Evolutionary conservation across 1,284 basidiomycete genomes (phyloP), one percentile per base, ranked within the genome.

Genomic region (Mycosarcoma maydis): DNA sequence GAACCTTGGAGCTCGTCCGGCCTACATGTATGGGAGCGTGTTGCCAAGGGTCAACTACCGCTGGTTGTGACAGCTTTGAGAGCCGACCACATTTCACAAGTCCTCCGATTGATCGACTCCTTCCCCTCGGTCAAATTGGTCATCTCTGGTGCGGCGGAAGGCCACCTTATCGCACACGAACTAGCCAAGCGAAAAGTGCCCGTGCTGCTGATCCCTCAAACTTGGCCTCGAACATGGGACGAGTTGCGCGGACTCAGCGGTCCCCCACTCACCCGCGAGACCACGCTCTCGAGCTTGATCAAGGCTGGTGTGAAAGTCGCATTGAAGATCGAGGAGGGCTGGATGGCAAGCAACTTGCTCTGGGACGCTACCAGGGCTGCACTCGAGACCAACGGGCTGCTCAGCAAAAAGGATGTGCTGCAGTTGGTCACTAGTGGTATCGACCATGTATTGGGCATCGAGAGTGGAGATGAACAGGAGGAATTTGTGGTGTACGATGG

Each of bases 281-380:
- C 87, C 30, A 86, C 88, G 3, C 83, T 91, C n/a, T 83, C 86
- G 8, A 85, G 85, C 44, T 85, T 95, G 13, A 83, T 89, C 22
- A 81, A 83, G 3, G 86, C 89, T 47, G 89, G 89, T 33, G 89
- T 94, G 20, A 88, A 85, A 0, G 90, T 94, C 40, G 92, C 88
- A 1, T 82, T 94, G 38, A 89, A 89, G 51, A 84, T 90, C 27
- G 80, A 84, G n/a, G 82, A 83, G 26, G 75, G 58, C 33, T 90
- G 87, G 87, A 85, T 84, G 74, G 87, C 87, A 0, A 83, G 87
- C n/a, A 90, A 89, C 61, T 84, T 87, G 17, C 85, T 90, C 6
- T 90, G 90, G 79, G 90, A 91, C 65, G 83, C 87, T 0, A 68
- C 61, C 0, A 54, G 67, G 47, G 77, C 68, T 23, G 74, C 71